A percentile compares a stretch with the other conserved stretches of the same genome.
These are phyloP conservation scores for Fusarium compactum DNA, from an alignment of 2,329 filamentous ascomycete genomes.

Conservation along the genomic window DNA sequence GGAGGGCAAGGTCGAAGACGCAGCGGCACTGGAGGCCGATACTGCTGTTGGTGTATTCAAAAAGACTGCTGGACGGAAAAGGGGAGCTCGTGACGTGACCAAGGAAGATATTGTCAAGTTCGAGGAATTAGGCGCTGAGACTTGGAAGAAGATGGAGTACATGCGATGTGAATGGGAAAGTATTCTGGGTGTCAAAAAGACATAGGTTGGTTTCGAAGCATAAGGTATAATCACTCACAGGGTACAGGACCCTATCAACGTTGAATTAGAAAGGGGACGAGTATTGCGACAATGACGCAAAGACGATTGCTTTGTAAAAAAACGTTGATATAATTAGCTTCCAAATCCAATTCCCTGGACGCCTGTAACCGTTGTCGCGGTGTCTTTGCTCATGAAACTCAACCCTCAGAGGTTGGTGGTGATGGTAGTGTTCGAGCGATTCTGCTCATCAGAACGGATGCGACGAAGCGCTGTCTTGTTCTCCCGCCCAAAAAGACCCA, in stretches of 20 bases:
- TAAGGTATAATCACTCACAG: conserved; percentile 1
- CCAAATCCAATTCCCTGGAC: background rate
- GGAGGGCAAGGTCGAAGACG: conserved; percentile 67
- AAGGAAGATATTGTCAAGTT: conserved; percentile 71
- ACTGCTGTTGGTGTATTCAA: conserved; percentile 60
- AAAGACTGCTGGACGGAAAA: conserved; percentile 69
- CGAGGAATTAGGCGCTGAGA: conserved; percentile 68
- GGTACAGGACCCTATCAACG: background rate
- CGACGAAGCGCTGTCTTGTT: conserved; percentile 65
- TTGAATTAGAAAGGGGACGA: conserved; percentile 31
- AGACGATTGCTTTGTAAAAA: conserved; percentile 14
- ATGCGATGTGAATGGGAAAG: conserved; percentile 75
- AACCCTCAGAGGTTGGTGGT: conserved; percentile 33
- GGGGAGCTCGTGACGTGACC: conserved; percentile 69
- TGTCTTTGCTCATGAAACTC: background rate
- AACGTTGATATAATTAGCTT: conserved; percentile 18
- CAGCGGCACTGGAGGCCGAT: conserved; percentile 58
- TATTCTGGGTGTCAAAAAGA: conserved; percentile 40
- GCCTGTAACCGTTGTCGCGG: background rate
- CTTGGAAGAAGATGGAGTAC: conserved; percentile 79
- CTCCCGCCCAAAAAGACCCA: conserved; percentile 76
- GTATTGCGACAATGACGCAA: conserved; percentile 41
- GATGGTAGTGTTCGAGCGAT: conserved; percentile 35
- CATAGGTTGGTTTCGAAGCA: conserved; percentile 2
- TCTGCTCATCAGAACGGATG: conserved; percentile 58